Evolutionary conservation across 306 rosid species (phyloP).

Genomic region (Citrullus mucosospermus): DNA sequence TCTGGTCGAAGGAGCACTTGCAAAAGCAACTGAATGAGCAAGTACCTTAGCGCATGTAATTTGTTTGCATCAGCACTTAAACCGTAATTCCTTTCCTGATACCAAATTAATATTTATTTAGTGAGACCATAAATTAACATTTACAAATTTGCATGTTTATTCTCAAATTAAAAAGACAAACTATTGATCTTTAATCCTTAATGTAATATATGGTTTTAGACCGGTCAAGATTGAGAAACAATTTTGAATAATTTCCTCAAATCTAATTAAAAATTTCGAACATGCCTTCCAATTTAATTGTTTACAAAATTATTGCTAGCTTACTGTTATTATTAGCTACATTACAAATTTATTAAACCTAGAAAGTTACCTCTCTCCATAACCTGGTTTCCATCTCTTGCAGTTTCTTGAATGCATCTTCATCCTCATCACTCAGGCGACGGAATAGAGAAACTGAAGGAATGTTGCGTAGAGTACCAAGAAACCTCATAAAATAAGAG

Average conservation of each 20-base stretch:
- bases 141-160: not conserved
- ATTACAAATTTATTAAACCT: not conserved
- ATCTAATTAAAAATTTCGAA: not conserved
- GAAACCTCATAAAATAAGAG: conserved; percentile 76
- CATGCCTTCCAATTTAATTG: not conserved
- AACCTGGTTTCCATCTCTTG: conserved; percentile 54
- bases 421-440: conserved; percentile 53
- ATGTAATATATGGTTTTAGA: not conserved
- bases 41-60: conserved; percentile 63
- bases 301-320: not conserved
- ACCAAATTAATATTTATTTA: not conserved
- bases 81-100: conserved; percentile 64
- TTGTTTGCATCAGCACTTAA: conserved; percentile 34
- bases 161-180: not conserved
- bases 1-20: conserved; percentile 76
- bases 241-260: not conserved
- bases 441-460: conserved; percentile 85
- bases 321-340: not conserved
- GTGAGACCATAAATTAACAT: not conserved
- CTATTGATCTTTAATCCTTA: not conserved
- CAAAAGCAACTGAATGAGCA: conserved; percentile 81
- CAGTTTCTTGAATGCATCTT: conserved; percentile 46
- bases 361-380: conserved; percentile 45
- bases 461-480: conserved; percentile 62
- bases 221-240: not conserved